phyloP scores from a whole-genome alignment of 2,329 filamentous ascomycete species.

The Colletotrichum sp. region DNA sequence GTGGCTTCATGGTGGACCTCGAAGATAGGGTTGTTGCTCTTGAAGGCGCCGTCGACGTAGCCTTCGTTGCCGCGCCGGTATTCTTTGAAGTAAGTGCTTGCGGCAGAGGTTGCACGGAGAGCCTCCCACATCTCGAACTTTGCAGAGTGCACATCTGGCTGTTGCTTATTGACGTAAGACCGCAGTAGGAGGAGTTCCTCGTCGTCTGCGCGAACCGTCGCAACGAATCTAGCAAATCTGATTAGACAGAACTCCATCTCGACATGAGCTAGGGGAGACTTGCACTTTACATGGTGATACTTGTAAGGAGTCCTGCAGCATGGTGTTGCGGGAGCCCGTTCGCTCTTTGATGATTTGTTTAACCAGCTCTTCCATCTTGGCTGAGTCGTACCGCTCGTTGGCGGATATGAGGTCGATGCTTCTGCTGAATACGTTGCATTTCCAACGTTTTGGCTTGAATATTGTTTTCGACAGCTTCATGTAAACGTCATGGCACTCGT shows the following conservation, averaged over 20 bases:
- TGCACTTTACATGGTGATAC: constrained; percentile 1
- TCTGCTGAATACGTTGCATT: constrained; percentile 18
- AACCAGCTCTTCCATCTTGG: constrained; percentile 20
- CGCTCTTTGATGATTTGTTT: constrained; percentile 18
- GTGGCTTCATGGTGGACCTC: constrained; percentile 38
- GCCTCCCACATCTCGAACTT: constrained; percentile 33
- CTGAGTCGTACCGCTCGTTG: constrained; percentile 12
- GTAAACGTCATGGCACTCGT: constrained; percentile 25
- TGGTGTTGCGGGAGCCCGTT: constrained; percentile 1
- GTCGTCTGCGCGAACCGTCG: constrained; percentile 21
- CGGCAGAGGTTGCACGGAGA: constrained; percentile 37
- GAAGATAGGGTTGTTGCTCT: constrained; percentile 42
- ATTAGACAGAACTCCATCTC: background rate
- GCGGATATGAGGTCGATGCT: background rate
- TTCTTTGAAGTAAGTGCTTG: constrained; percentile 34
- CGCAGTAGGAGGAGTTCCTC: constrained; percentile 1
- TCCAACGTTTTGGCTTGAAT: constrained; percentile 24
- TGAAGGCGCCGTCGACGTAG: constrained; percentile 40
- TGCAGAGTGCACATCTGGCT: background rate
- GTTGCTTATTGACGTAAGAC: constrained; percentile 7
- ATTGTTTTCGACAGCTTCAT: constrained; percentile 23
- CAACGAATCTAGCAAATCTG: constrained; percentile 15
- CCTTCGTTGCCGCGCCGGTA: constrained; percentile 29
- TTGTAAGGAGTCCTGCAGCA: background rate
- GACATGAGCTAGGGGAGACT: accelerated